Conservation (phyloP, 805 yeast genomes). For the Candida awuae region DNA sequence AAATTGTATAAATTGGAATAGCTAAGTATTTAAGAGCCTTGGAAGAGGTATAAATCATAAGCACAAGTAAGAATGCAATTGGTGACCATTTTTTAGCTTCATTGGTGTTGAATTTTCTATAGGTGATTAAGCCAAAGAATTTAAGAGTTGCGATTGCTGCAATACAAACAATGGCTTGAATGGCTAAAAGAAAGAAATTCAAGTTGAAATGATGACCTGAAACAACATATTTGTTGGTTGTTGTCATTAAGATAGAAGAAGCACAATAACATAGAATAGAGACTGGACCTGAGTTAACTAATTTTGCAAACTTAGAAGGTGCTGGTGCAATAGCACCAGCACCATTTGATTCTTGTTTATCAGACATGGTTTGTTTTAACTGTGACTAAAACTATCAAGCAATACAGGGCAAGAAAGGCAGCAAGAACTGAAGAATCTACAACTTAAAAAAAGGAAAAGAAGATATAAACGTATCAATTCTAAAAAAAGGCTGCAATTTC, state of each 20-base stretch:
- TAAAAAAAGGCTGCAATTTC: no score
- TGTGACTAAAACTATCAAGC: background rate
- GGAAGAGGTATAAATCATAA: constrained; percentile 93
- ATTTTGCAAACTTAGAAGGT: constrained; percentile 14
- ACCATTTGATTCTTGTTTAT: constrained; percentile 1
- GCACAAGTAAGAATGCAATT: constrained; percentile 77
- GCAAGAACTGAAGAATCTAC: background rate
- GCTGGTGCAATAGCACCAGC: constrained; percentile 15
- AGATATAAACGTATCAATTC: no score
- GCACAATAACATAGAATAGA: constrained; percentile 81
- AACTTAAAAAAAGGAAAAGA: no score
- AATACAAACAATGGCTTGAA: constrained; percentile 82
- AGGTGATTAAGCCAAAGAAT: constrained; percentile 66
- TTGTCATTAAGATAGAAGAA: constrained; percentile 95
- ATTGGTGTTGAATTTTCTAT: constrained; percentile 73
- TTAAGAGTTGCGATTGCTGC: constrained; percentile 66
- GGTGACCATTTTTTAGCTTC: constrained; percentile 97
- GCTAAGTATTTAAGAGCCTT: constrained; percentile 87
- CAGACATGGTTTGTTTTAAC: background rate
- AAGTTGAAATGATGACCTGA: constrained; percentile 63
- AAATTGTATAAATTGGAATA: constrained; percentile 95
- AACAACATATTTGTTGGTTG: constrained; percentile 91
- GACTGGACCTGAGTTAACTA: constrained; percentile 51
- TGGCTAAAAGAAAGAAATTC: constrained; percentile 83
- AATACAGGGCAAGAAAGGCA: background rate